Base-by-base conservation (phyloP, 2,329 filamentous ascomycete genomes). In the Paraphoma sp. region DNA sequence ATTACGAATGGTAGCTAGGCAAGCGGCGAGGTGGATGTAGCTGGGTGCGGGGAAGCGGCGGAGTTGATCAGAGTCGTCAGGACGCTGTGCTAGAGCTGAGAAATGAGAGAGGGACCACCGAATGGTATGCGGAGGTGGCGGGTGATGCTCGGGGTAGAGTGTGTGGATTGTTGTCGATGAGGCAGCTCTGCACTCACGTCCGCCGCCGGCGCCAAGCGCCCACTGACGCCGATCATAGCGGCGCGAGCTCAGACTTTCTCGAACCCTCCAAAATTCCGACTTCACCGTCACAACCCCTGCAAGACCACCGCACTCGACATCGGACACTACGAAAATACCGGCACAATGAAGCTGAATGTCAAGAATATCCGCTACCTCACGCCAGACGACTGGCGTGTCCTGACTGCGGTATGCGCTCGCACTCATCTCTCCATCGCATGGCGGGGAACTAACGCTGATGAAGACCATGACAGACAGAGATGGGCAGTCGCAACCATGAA, bases 401-500 rank as follows among this genome's bases (percentile, higher is more conserved):
- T 99, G 60, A 89, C 92, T 73, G 95, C 92, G 70, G 94, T 96
- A 88, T 57, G 63, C 53, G 31, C 56, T 48, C 48, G 38, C 45
- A 48, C 51, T 60, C 62, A 44, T 51, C 44, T 68, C 46, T 65
- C 60, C 61, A 50, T 52, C 57, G 56, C 46, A 45, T 59, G 48
- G 57, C 65, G 69, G 69, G 67, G 71, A 65, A 75, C 76, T 79
- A 73, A 75, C 64, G 69, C 65, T 69, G 65, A 68, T 67, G 59
- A 51, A 70, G 69, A 66, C 51, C 50, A 51, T 59, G 58, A 53
- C 77, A 97, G 93, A 91, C 96, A 70, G 95, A 99, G 78, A 88
- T 89, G 79, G 94, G 93, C 72, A 96, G 91, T 79, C 93, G 92
- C 77, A 98, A 98, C 80, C 95, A 99, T 82, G 95, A 99, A 80